Base-by-base conservation (phyloP, 1,139 yeast genomes). In the Pichiaceae sp. region DNA sequence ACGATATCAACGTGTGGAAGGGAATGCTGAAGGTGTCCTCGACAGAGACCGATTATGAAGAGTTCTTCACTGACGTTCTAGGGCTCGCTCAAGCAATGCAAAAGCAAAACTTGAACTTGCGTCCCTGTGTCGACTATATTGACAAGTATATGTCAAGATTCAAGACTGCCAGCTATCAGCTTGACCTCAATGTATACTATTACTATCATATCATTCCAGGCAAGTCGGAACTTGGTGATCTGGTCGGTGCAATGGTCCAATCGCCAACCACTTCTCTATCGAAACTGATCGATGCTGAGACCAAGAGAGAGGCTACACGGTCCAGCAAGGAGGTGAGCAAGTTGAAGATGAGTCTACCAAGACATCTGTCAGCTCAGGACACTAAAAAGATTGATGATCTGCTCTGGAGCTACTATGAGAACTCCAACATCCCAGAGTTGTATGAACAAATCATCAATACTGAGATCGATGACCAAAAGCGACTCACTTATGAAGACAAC, bases 1-100 rank as follows among this genome's bases (percentile, higher is more conserved):
- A 63, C 1, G 75, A 78, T 38, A 44, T 76, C 1, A 56, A 72
- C 20, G 94, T 91, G 0, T 87, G 94, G 95, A 86, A 84, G 53
- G 97, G 96, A 0, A 66, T 79, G 42, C 60, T 76, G 43, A 50
- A 62, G 12, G 50, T 72, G 1, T 63, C 63, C 3, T 63, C 60
- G 38, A 50, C 54, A 4, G 51, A 51, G n/a, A 48, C 59, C 12
- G 67, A 75, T 38, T 68, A 60, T 48, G 51, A 54, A 9, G 52
- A 61, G 12, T 72, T 79, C 46, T 78, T 82, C 50, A 58, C 60
- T 1, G 63, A 71, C 5, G 55, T 72, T 33, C 62, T 63, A 3
- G 59, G 64, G 17, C 66, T 64, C 39, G 54, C 63, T 16, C 60
- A 60, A 19, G 53, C 64, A 9, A 44, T 75, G 19, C 45, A 57